Percentiles rank a stretch among this genome's conserved stretches.
phyloP scores from a whole-genome alignment of 2,329 filamentous ascomycete genomes.

The Microdochium paspali region DNA sequence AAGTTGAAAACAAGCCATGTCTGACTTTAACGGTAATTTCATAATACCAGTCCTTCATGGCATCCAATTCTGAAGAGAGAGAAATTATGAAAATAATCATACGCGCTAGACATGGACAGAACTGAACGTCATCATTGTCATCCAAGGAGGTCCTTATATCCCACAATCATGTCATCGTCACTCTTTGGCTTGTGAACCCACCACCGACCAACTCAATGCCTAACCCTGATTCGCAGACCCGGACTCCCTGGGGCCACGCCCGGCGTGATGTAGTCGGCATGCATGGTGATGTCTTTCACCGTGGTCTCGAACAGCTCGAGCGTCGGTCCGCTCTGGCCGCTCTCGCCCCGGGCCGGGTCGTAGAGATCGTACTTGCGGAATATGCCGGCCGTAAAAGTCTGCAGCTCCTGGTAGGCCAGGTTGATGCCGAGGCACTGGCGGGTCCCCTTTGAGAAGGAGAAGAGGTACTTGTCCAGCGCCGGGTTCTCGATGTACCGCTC shows the following conservation, averaged over 20 bases:
- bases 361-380: slow-evolving; percentile 14
- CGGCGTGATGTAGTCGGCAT: slow-evolving; percentile 11
- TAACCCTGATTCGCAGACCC: slow-evolving; percentile 11
- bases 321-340: slow-evolving; percentile 13
- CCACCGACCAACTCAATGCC: slow-evolving; percentile 1
- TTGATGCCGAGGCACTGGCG: slow-evolving; percentile 17
- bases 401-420: slow-evolving; percentile 14
- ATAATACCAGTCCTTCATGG: no score
- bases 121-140: no score
- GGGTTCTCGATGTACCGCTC: slow-evolving; percentile 17
- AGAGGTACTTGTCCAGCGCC: slow-evolving; percentile 7
- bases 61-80: no score
- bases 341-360: slow-evolving; percentile 4
- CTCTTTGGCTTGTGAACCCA: not conserved
- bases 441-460: slow-evolving; percentile 12
- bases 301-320: slow-evolving; percentile 13
- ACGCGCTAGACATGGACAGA: no score
- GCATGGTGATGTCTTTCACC: slow-evolving; percentile 9
- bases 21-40: no score
- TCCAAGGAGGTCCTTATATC: not conserved
- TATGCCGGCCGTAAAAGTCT: slow-evolving; percentile 12
- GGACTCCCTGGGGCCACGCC: slow-evolving; percentile 9
- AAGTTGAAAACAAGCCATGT: no score
- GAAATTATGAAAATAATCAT: no score
- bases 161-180: not conserved